Conservation (phyloP, 345 rosid species). For the Sapria himalayana region DNA sequence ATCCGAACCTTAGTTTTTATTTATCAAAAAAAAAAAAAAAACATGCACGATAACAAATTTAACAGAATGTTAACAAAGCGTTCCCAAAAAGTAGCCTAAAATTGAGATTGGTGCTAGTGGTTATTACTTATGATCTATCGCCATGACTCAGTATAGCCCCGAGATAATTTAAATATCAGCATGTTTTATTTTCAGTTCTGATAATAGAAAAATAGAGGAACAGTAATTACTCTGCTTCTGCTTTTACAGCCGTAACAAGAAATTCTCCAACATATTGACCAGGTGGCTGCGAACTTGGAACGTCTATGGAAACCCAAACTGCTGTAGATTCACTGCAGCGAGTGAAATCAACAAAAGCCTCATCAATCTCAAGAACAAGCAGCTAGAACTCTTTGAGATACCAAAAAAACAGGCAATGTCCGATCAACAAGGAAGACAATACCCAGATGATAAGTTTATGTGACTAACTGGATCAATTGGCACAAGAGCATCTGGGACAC, state of each 20-base stretch:
- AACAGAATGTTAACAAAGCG: too few species aligned
- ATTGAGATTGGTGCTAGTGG: too few species aligned
- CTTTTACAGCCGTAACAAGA: conserved; percentile 42
- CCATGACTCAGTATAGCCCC: too few species aligned
- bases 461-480: conserved; percentile 75
- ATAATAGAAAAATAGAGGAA: conserved; percentile 5
- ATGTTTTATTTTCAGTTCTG: conserved; percentile 4
- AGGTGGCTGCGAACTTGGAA: conserved; percentile 64
- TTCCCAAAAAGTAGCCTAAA: too few species aligned
- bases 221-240: conserved; percentile 34
- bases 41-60: too few species aligned
- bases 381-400: conserved; percentile 1
- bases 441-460: conserved; percentile 72
- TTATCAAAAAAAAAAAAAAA: too few species aligned
- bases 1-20: too few species aligned
- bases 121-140: too few species aligned
- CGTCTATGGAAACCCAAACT: conserved; percentile 80
- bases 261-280: conserved; percentile 90
- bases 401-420: not conserved
- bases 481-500: conserved; percentile 95
- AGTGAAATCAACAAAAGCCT: conserved; percentile 3
- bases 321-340: conserved; percentile 67
- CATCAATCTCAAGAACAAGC: conserved; percentile 10
- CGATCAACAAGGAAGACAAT: conserved; percentile 9
- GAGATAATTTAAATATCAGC: too few species aligned